Evolutionary conservation across 1,284 basidiomycete species (phyloP).

Genomic region (Violaceomyces palustris): DNA sequence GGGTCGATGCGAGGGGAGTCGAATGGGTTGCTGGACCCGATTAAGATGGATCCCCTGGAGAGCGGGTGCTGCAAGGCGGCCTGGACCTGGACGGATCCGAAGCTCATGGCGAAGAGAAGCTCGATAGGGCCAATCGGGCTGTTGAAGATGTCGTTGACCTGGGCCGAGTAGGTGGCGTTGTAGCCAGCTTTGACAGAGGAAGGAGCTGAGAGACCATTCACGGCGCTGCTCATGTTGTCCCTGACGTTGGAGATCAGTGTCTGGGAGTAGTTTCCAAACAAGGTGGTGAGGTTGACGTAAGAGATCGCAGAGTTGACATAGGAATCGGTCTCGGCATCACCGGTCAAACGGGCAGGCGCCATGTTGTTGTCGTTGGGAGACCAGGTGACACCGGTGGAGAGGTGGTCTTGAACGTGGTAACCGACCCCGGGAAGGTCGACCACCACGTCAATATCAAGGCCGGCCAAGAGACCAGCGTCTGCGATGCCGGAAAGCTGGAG

Average conservation of each 20-base stretch:
- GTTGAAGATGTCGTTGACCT: slow-evolving; percentile 55
- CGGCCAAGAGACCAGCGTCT: slow-evolving; percentile 57
- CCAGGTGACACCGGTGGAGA: slow-evolving; percentile 57
- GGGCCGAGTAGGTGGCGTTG: slow-evolving; percentile 61
- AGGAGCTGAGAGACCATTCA: slow-evolving; percentile 58
- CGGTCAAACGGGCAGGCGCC: slow-evolving; percentile 19
- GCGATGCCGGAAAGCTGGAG: slow-evolving; percentile 69
- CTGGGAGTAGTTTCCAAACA: slow-evolving; percentile 55
- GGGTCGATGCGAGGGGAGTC: slow-evolving; percentile 63
- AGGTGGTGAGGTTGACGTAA: slow-evolving; percentile 61
- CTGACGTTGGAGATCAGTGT: slow-evolving; percentile 48
- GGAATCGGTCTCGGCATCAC: slow-evolving; percentile 58
- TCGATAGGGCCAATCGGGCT: slow-evolving; percentile 30
- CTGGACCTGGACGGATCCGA: slow-evolving; percentile 56
- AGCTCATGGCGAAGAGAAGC: slow-evolving; percentile 31
- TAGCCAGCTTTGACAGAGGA: slow-evolving; percentile 62
- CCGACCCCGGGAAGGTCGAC: slow-evolving; percentile 68
- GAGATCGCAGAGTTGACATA: slow-evolving; percentile 66
- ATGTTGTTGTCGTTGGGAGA: slow-evolving; percentile 56
- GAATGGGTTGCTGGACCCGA: slow-evolving; percentile 61
- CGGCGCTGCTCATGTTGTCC: slow-evolving; percentile 51
- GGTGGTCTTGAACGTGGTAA: slow-evolving; percentile 67
- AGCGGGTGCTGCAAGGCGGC: slow-evolving; percentile 66
- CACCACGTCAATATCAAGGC: slow-evolving; percentile 57
- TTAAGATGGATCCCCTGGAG: slow-evolving; percentile 56